phyloP scores from a whole-genome alignment of 129 eudicot species.

The Flaveria ramosissima region DNA sequence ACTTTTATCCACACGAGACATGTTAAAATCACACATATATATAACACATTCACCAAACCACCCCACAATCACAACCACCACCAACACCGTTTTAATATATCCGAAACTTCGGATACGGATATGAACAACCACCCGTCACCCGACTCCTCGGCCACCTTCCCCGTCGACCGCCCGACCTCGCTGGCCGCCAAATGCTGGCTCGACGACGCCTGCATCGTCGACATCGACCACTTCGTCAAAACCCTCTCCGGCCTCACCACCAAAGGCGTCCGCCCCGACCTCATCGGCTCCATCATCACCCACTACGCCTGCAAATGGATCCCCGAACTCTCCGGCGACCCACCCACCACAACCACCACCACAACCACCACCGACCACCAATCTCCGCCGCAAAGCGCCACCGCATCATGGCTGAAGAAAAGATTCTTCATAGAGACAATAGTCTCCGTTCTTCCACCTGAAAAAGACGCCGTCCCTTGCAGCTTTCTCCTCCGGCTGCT shows the following conservation, averaged over 20 bases:
- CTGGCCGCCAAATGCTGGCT: slow-evolving; percentile 49
- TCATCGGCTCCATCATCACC: slow-evolving; percentile 73
- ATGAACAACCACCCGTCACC: slow-evolving; percentile 19
- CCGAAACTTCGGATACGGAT: neutral
- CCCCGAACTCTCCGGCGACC: slow-evolving; percentile 56
- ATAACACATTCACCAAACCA: neutral
- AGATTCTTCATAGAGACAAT: slow-evolving; percentile 61
- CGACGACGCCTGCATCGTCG: slow-evolving; percentile 58
- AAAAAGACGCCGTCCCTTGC: slow-evolving; percentile 69
- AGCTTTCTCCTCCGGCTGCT: slow-evolving; percentile 68
- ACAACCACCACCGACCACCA: slow-evolving; percentile 7
- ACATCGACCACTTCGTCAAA: slow-evolving; percentile 70
- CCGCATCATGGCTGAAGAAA: slow-evolving; percentile 67
- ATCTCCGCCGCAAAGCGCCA: slow-evolving; percentile 40
- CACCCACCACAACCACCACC: neutral
- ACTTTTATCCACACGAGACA: slow-evolving; percentile 32
- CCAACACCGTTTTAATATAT: neutral
- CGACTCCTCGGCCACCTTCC: slow-evolving; percentile 13
- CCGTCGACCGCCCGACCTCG: slow-evolving; percentile 37
- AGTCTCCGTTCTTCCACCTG: slow-evolving; percentile 68
- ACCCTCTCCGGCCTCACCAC: slow-evolving; percentile 58
- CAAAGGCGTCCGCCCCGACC: slow-evolving; percentile 66
- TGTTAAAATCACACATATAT: slow-evolving; percentile 12
- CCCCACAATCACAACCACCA: neutral
- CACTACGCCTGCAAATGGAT: slow-evolving; percentile 79